Evolutionary conservation across 176 grass and related monocot species (phyloP), one percentile per base, ranked within the genome.

Genomic region (Thinopyrum elongatum): DNA sequence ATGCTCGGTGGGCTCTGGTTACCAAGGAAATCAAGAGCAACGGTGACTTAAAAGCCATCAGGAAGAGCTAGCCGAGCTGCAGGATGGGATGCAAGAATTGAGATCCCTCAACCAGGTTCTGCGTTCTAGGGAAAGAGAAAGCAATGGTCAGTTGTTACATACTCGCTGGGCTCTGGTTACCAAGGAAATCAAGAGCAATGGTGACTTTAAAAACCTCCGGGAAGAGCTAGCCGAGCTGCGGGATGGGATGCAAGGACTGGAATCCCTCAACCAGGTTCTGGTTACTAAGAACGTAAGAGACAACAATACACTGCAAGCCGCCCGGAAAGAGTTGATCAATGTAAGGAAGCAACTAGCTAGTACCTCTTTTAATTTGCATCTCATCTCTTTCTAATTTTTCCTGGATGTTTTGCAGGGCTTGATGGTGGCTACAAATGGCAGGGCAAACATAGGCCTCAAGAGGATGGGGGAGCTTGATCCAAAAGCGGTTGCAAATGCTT

Each of bases 391-490:
- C 7, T 60, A 25, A 60, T n/a, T 60, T 60, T 11, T n/a, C 58
- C 19, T 60, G 8, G 22, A 25, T 60, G 58, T 58, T 60, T 10
- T 60, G 58, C 22, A 60, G 58, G 58, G 22, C 58, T 25, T 60
- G 58, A 25, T 1, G 3, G 22, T 9, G 58, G 58, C 58, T 25
- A 60, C 58, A 60, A 60, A 60, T 60, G 58, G 58, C 22, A n/a
- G 58, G 58, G 58, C 58, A 60, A 23, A 15, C 17, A 57, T 57
- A 57, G 51, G 51, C 58, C 7, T 93, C 14, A 93, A 88, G 46
- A 88, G 88, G 72, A 90, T 88, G 88, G 88, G 92, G 2, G 88
- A 90, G 46, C 82, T 90, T 70, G 92, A 93, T 66, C 65, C 66
- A 25, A 90, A 69, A 80, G 76, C 70, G 26, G 86, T 90, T 68